These are phyloP conservation scores for Globisporangium nagaii DNA, from an alignment of 352 stramenopile genomes.

Conservation along the genomic window DNA sequence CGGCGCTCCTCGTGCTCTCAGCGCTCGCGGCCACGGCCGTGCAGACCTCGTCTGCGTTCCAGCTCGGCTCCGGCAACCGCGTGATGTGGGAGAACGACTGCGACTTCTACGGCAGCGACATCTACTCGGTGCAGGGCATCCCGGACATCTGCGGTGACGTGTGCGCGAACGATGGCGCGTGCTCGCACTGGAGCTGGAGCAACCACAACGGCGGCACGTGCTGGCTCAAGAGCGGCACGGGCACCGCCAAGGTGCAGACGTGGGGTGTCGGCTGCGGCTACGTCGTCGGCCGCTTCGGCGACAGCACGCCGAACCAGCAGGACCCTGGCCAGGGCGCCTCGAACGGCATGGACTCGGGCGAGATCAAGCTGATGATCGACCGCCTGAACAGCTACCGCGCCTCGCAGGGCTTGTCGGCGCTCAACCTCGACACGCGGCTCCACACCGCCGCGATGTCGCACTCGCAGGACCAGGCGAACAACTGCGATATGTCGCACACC, in stretches of 20 bases:
- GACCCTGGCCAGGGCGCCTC: not conserved
- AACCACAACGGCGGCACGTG: slow-evolving; percentile 54
- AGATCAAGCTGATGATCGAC: slow-evolving; percentile 37
- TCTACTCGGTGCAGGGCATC: slow-evolving; percentile 10
- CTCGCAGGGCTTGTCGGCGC: slow-evolving; percentile 23
- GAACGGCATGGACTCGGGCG: slow-evolving; percentile 27
- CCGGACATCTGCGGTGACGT: slow-evolving; percentile 12
- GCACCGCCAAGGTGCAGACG: not conserved
- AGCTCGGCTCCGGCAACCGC: slow-evolving; percentile 6
- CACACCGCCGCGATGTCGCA: slow-evolving; percentile 29
- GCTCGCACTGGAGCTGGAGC: slow-evolving; percentile 38
- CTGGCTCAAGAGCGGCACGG: slow-evolving; percentile 39
- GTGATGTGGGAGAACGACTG: slow-evolving; percentile 20
- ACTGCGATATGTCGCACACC: slow-evolving; percentile 42
- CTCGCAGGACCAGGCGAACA: slow-evolving; percentile 33
- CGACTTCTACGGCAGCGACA: slow-evolving; percentile 14
- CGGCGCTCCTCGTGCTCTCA: slow-evolving; percentile 4
- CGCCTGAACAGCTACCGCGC: slow-evolving; percentile 46
- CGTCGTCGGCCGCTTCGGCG: slow-evolving; percentile 27
- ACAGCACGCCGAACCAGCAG: slow-evolving; percentile 9
- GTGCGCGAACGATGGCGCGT: slow-evolving; percentile 9
- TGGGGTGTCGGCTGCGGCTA: slow-evolving; percentile 33
- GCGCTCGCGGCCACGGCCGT: not conserved
- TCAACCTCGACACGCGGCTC: slow-evolving; percentile 36
- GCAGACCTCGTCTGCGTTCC: not conserved